phyloP scores from a whole-genome alignment of 2,329 filamentous ascomycete genomes.

The Exophiala alcalophila region DNA sequence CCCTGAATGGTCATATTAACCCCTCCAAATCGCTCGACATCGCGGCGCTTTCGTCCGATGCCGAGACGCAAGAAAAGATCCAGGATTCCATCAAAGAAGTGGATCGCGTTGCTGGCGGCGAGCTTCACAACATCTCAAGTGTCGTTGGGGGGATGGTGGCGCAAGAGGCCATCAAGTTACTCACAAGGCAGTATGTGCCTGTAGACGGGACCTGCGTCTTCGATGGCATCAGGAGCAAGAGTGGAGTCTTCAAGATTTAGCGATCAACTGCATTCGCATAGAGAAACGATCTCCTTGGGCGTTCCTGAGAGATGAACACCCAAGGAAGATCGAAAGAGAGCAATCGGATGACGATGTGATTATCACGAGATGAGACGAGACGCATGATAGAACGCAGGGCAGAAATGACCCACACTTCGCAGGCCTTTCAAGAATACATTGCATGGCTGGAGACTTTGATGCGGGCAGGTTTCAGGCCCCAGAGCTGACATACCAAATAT shows the following conservation, averaged over 20 bases:
- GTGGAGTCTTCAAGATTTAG: slow-evolving; percentile 33
- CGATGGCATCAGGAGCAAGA: slow-evolving; percentile 59
- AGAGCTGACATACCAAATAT: not conserved
- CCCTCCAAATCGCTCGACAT: slow-evolving; percentile 33
- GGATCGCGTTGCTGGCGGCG: slow-evolving; percentile 73
- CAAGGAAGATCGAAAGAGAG: too few species aligned
- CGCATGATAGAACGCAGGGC: too few species aligned
- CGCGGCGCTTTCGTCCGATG: slow-evolving; percentile 36
- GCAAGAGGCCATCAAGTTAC: slow-evolving; percentile 90
- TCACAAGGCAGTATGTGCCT: slow-evolving; percentile 64
- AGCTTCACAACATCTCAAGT: slow-evolving; percentile 89
- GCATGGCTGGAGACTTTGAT: too few species aligned
- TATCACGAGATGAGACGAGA: too few species aligned
- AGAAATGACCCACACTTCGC: too few species aligned
- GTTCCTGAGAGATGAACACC: too few species aligned
- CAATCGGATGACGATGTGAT: too few species aligned
- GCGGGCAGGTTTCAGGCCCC: not conserved
- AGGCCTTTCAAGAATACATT: too few species aligned
- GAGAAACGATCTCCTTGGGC: too few species aligned
- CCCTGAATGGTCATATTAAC: slow-evolving; percentile 49
- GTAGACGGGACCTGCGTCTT: slow-evolving; percentile 63
- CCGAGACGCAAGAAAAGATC: slow-evolving; percentile 44
- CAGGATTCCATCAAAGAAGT: slow-evolving; percentile 62
- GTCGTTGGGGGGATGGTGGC: slow-evolving; percentile 87
- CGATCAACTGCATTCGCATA: too few species aligned